Evolutionary conservation across 495 filamentous ascomycete species (phyloP).

Genomic region (Penicillium cataractarum): DNA sequence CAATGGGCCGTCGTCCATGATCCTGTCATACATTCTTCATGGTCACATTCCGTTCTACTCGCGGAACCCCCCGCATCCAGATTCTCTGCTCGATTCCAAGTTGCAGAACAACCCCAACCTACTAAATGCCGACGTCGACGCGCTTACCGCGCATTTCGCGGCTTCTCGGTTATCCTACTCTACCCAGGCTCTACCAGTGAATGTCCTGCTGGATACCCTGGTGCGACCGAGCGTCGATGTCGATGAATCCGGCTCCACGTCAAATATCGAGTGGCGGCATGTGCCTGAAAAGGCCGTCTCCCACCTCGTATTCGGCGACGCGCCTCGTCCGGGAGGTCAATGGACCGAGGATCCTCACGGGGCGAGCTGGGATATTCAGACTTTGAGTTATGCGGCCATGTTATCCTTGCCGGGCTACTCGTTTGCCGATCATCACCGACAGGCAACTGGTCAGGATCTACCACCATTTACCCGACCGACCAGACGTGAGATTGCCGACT

Average conservation of each 20-base stretch:
- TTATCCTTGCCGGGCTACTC: constrained; percentile 66
- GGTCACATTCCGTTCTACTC: constrained; percentile 65
- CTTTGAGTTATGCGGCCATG: constrained; percentile 68
- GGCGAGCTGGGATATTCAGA: constrained; percentile 60
- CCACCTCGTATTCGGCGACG: constrained; percentile 61
- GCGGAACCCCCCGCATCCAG: constrained; percentile 58
- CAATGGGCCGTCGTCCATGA: constrained; percentile 68
- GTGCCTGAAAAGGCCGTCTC: constrained; percentile 55
- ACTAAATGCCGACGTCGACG: constrained; percentile 49
- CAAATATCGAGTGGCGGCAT: constrained; percentile 61
- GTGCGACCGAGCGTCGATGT: constrained; percentile 67
- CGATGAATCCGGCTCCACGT: constrained; percentile 49
- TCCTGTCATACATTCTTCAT: constrained; percentile 69
- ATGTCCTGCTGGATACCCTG: constrained; percentile 66
- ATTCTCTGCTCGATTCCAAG: constrained; percentile 61
- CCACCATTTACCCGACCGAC: constrained; percentile 61
- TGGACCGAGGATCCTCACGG: constrained; percentile 63
- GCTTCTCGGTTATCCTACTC: constrained; percentile 66
- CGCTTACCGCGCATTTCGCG: constrained; percentile 63
- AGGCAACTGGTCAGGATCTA: constrained; percentile 44
- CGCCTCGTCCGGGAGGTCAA: constrained; percentile 60
- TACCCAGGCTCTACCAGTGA: constrained; percentile 65
- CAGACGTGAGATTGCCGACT: constrained; percentile 60
- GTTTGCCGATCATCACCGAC: constrained; percentile 57
- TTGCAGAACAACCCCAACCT: constrained; percentile 46